phyloP scores from a whole-genome alignment of 257 asterid species.

The Solanum arcanum region DNA sequence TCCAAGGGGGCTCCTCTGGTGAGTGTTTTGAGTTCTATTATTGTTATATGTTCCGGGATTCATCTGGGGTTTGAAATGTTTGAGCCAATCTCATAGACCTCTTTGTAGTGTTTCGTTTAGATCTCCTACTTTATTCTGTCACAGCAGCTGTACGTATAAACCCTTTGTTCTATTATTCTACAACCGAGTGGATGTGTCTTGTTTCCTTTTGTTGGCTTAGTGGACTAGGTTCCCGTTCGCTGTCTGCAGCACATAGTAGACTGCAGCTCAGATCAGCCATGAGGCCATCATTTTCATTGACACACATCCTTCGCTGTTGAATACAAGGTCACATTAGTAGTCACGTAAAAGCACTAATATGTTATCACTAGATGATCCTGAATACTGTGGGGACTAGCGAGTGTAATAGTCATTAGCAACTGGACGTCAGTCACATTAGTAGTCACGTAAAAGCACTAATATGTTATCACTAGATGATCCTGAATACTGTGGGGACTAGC shows the following conservation, averaged over 20 bases:
- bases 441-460: neutral
- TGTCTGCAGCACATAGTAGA: neutral
- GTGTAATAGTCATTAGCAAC: neutral
- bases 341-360: neutral
- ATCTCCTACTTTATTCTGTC: neutral
- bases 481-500: neutral
- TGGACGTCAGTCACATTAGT: neutral
- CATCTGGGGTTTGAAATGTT: neutral
- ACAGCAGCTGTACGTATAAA: neutral
- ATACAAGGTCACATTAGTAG: neutral
- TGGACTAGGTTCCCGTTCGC: neutral
- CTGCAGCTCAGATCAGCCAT: neutral
- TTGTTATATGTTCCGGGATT: neutral
- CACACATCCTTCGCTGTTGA: neutral
- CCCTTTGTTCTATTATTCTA: neutral
- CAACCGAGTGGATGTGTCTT: neutral
- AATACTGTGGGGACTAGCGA: neutral
- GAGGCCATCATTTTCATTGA: neutral
- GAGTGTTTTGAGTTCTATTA: slow-evolving; percentile 13
- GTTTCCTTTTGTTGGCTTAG: neutral
- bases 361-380: neutral
- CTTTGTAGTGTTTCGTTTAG: neutral
- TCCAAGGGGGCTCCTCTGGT: slow-evolving; percentile 86
- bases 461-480: neutral
- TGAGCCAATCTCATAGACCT: neutral